Evolutionary conservation across 1,284 basidiomycete species (phyloP).

Genomic region (Porphyrellus sp.): DNA sequence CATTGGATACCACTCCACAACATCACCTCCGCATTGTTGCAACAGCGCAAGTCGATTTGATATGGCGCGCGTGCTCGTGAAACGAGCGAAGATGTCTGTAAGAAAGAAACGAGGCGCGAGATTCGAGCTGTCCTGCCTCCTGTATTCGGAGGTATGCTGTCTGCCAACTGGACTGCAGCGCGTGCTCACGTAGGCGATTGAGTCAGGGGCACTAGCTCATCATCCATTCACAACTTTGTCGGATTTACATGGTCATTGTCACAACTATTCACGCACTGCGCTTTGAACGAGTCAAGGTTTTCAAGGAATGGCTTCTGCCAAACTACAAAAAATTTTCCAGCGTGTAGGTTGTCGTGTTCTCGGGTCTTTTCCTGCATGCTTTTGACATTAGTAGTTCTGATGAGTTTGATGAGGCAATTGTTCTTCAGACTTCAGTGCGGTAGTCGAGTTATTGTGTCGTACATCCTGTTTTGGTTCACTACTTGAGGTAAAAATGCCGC

Average conservation of each 20-base stretch:
- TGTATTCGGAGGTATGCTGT: slow-evolving; percentile 59
- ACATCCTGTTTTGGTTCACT: slow-evolving; percentile 63
- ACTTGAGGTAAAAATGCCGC: slow-evolving; percentile 50
- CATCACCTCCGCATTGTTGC: slow-evolving; percentile 52
- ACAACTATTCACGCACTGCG: slow-evolving; percentile 51
- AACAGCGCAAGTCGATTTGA: slow-evolving; percentile 64
- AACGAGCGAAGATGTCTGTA: slow-evolving; percentile 64
- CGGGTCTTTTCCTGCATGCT: not conserved
- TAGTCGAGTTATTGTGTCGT: slow-evolving; percentile 57
- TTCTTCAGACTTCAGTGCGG: slow-evolving; percentile 53
- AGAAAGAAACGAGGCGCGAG: slow-evolving; percentile 65
- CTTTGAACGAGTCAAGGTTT: slow-evolving; percentile 66
- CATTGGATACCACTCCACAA: slow-evolving; percentile 66
- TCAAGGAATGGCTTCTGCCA: slow-evolving; percentile 69
- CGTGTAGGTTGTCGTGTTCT: slow-evolving; percentile 30
- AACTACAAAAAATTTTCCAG: slow-evolving; percentile 51
- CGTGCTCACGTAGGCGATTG: not conserved
- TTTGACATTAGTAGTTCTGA: slow-evolving; percentile 23
- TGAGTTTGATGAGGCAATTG: slow-evolving; percentile 26
- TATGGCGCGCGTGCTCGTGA: slow-evolving; percentile 65
- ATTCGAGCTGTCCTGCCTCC: slow-evolving; percentile 62
- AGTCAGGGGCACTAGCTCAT: slow-evolving; percentile 32
- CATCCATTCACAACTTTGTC: slow-evolving; percentile 37
- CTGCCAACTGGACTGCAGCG: not conserved
- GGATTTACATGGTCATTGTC: slow-evolving; percentile 44